Evolutionary conservation across 306 rosid species (phyloP).

Genomic region (Argentina anserina): DNA sequence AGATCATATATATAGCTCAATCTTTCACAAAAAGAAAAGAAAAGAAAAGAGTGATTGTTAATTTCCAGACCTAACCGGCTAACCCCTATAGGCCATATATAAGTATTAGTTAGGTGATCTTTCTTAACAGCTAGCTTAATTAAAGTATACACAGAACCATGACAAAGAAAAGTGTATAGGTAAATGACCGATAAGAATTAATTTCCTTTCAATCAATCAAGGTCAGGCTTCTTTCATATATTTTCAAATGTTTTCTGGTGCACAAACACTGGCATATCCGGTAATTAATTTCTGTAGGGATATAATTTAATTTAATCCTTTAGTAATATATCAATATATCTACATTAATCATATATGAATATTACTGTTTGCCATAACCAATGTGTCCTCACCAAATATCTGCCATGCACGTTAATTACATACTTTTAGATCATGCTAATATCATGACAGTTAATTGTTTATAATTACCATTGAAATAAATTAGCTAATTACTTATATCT

Average conservation of each 20-base stretch:
- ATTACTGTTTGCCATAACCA: neutral
- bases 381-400: neutral
- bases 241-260: neutral
- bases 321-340: no score
- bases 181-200: neutral
- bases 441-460: neutral
- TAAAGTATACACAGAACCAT: neutral
- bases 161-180: no score
- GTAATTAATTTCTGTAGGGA: neutral
- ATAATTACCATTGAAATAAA: neutral
- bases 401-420: neutral
- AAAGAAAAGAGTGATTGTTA: no score
- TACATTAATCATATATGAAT: neutral
- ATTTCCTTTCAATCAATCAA: neutral
- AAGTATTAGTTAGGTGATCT: neutral
- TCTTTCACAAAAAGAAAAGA: no score
- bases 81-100: neutral
- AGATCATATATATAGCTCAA: neutral
- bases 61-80: neutral
- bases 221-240: neutral
- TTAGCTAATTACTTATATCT: neutral
- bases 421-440: neutral
- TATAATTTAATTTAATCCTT: neutral
- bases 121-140: neutral
- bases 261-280: neutral